Conservation (phyloP, 495 filamentous ascomycete genomes). For the Chaetomium fimeti region DNA sequence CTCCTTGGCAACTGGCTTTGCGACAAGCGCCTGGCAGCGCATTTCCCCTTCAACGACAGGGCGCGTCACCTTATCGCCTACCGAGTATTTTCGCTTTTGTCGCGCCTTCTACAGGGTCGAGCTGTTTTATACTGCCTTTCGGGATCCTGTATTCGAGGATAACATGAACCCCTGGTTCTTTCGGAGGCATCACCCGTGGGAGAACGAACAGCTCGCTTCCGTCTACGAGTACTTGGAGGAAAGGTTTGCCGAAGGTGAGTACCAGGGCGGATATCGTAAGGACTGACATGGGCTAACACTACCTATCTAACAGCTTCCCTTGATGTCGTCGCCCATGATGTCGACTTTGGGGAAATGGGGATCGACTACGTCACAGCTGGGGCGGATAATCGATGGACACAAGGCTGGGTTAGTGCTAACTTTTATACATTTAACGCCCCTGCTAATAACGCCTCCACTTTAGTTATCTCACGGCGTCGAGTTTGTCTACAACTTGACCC, state of each 20-base stretch:
- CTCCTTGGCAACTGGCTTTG: neutral
- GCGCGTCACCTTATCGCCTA: neutral
- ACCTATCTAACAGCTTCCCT: neutral
- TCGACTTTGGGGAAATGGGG: neutral
- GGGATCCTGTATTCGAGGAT: neutral
- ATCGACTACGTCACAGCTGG: neutral
- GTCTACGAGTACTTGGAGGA: neutral
- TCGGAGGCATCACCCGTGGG: neutral
- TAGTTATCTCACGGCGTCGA: neutral
- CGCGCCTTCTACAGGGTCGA: neutral
- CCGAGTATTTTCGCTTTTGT: slow-evolving; percentile 2
- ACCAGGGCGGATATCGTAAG: neutral
- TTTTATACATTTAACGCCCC: neutral
- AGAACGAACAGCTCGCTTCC: slow-evolving; percentile 1
- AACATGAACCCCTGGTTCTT: slow-evolving; percentile 4
- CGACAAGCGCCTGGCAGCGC: neutral
- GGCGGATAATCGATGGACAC: neutral
- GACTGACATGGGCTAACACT: neutral
- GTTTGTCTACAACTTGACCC: neutral
- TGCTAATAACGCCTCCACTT: neutral
- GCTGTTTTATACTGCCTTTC: neutral
- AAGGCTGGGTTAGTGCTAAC: neutral
- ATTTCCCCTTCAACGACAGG: neutral
- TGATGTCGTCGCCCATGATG: slow-evolving; percentile 1
- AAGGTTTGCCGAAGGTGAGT: neutral